These are phyloP conservation scores for Incumbomyces delicatus DNA, from an alignment of 2,329 filamentous ascomycete genomes.

Conservation along the genomic window DNA sequence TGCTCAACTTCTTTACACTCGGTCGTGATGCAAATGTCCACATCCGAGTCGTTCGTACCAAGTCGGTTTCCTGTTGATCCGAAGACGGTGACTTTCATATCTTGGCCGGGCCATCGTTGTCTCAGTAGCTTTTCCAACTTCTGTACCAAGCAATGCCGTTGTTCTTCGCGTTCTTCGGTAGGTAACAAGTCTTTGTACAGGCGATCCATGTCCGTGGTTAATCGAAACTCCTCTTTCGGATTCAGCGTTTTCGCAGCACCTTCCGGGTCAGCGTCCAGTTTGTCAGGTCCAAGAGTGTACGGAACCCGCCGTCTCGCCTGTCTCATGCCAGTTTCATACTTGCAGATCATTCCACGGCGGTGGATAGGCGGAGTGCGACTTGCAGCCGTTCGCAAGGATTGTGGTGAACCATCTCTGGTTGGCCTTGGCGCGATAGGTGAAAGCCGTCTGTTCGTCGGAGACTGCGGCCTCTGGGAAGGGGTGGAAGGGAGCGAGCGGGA, in stretches of 20 bases:
- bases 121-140: constrained; percentile 87
- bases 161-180: constrained; percentile 65
- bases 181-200: constrained; percentile 80
- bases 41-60: constrained; percentile 91
- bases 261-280: constrained; percentile 55
- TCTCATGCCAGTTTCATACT: constrained; percentile 78
- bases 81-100: constrained; percentile 88
- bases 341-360: constrained; percentile 61
- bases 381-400: constrained; percentile 82
- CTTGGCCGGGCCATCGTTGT: constrained; percentile 78
- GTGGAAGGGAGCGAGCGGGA: constrained; percentile 76
- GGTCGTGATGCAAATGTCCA: constrained; percentile 96
- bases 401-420: constrained; percentile 70
- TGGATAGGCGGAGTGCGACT: constrained; percentile 63
- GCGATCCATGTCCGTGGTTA: constrained; percentile 74
- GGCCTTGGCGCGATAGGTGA: constrained; percentile 69
- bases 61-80: constrained; percentile 95
- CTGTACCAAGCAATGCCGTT: constrained; percentile 64
- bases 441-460: constrained; percentile 69
- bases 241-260: constrained; percentile 61
- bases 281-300: constrained; percentile 77
- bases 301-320: constrained; percentile 79
- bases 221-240: constrained; percentile 60
- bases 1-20: constrained; percentile 76
- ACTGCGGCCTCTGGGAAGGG: constrained; percentile 76